phyloP scores from a whole-genome alignment of 1,284 basidiomycete species.

The Ustilago shanxiensis region DNA sequence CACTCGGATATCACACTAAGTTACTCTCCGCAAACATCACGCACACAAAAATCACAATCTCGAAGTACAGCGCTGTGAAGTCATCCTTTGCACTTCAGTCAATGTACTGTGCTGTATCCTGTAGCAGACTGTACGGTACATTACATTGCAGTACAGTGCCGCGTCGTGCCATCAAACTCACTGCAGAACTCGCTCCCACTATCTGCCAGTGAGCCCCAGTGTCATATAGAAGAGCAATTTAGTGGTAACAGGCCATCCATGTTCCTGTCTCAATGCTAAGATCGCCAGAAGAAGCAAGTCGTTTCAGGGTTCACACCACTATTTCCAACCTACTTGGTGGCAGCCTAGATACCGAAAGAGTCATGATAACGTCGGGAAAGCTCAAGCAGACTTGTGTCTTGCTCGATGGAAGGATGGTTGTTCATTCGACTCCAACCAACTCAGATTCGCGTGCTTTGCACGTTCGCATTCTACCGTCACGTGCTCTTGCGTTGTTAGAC shows the following conservation, averaged over 20 bases:
- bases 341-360: not conserved
- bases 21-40: slow-evolving; percentile 8
- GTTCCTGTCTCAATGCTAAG: no score
- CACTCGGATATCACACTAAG: not conserved
- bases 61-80: no score
- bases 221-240: no score
- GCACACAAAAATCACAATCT: not conserved
- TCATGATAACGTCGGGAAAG: not conserved
- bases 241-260: no score
- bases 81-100: no score
- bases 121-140: no score
- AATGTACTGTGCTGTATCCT: no score
- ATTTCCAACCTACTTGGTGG: no score
- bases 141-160: no score
- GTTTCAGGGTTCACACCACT: no score
- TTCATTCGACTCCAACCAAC: slow-evolving; percentile 5
- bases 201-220: not conserved
- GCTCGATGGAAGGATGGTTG: slow-evolving; percentile 3
- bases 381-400: not conserved
- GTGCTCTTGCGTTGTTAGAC: slow-evolving; percentile 23
- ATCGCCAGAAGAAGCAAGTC: no score
- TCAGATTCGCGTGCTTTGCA: slow-evolving; percentile 16
- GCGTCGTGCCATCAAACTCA: no score
- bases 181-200: not conserved
- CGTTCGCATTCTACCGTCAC: slow-evolving; percentile 14